A percentile compares a stretch with the other conserved stretches of the same genome.
These are phyloP conservation scores for Cladosporium sp. DNA, from an alignment of 2,329 filamentous ascomycete species.

Conservation along the genomic window DNA sequence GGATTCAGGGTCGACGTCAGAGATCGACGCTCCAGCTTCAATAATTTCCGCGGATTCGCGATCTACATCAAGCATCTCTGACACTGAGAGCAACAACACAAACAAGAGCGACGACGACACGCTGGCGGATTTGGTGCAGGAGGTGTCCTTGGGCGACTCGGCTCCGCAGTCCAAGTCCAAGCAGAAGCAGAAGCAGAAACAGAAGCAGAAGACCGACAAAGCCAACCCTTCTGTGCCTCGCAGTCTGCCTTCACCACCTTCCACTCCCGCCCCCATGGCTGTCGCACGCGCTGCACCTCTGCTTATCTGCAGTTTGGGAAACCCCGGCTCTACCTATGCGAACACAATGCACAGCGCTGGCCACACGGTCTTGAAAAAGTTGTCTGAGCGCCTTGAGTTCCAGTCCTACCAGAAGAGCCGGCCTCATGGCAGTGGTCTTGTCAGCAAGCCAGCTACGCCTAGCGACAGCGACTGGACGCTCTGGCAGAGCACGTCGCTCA, in stretches of 20 bases:
- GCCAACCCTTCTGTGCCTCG: neutral
- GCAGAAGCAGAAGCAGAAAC: neutral
- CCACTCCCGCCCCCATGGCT: slow-evolving; percentile 19
- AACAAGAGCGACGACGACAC: neutral
- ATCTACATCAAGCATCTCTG: neutral
- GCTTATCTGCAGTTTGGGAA: slow-evolving; percentile 83
- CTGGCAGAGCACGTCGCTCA: slow-evolving; percentile 69
- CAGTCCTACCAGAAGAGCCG: slow-evolving; percentile 35
- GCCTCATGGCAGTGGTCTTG: slow-evolving; percentile 46
- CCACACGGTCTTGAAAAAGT: slow-evolving; percentile 66
- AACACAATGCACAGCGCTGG: slow-evolving; percentile 83
- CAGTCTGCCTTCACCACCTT: slow-evolving; percentile 8
- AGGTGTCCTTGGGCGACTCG: neutral
- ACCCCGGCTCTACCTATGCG: slow-evolving; percentile 66
- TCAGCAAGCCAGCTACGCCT: slow-evolving; percentile 42
- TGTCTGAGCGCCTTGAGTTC: slow-evolving; percentile 48
- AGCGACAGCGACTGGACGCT: slow-evolving; percentile 52
- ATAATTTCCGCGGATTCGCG: neutral
- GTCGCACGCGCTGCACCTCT: slow-evolving; percentile 44
- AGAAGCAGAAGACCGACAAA: neutral
- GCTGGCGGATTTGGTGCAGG: neutral
- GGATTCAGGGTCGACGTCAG: neutral
- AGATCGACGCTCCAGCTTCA: neutral
- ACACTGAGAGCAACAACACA: neutral
- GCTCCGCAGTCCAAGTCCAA: neutral